Base-by-base conservation (phyloP, 495 filamentous ascomycete species). In the Hypoxylon lenormandii region DNA sequence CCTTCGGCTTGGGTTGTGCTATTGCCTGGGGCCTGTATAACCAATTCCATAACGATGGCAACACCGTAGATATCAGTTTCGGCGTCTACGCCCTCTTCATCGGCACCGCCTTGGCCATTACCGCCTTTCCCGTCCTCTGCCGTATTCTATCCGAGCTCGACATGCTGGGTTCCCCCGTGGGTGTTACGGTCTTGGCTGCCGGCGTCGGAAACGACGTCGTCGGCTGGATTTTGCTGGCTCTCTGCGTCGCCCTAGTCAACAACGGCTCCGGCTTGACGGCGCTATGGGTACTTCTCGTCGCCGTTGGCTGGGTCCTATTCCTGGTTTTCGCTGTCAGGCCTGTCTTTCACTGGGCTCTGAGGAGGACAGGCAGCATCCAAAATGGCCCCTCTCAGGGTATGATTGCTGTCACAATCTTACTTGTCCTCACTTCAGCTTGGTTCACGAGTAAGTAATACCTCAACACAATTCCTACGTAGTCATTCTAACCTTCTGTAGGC, bases 201-300 rank as follows among this genome's bases (percentile, higher is more conserved):
- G 95, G 95, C 33, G 94, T 97, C 28, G 94, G 94, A 8, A 98
- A 98, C 66, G 95, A 98, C 72, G 93, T 98, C 19, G 87, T 92
- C 8, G 95, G 94, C 38, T 98, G 94, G 94, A 88, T 98, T 66
- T 81, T 98, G 23, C 88, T 98, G 6, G 94, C 94, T 2, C 87
- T 98, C 37, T 97, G 94, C 72, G 94, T 98, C 33, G 92, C 94
- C 2, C 80, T 98, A 54, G 95, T 97, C 51, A 98, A 98, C 72
- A 92, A 93, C 13, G 88, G 87, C 38, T 89, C 83, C 57, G 95
- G 95, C 1, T 72, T 98, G 19, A 91, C 92, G 4, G 94, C 95
- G 4, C 83, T 98, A 5, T 98, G 89, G 76, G 92, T 97, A 8
- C 79, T 98, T 10, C 84, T 98, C 11, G 86, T 88, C 52, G 88